Percentiles rank a stretch among this genome's conserved stretches.
Evolutionary conservation across 1,284 basidiomycete genomes (phyloP).

Genomic region (Mycocalia duriaeana): DNA sequence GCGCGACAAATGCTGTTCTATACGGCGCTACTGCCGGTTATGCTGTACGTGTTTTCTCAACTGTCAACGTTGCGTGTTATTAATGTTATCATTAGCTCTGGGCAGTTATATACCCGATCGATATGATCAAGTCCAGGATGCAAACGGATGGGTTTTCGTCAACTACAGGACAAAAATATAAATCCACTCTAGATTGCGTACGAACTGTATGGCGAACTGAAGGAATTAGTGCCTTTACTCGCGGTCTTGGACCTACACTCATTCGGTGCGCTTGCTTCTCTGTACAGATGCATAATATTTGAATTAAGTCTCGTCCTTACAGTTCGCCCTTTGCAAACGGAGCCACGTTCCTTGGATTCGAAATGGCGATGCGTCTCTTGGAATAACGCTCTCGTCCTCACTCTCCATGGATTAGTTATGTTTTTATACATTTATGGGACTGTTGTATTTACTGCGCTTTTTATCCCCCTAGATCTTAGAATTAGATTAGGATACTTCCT

Average conservation of each 20-base stretch:
- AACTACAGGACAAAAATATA: conserved; percentile 75
- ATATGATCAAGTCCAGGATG: conserved; percentile 93
- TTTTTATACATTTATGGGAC: too few species aligned
- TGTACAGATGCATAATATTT: conserved; percentile 5
- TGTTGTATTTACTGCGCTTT: too few species aligned
- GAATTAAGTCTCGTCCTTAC: conserved; percentile 12
- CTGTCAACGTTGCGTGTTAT: conserved; percentile 1
- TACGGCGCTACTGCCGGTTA: conserved; percentile 88
- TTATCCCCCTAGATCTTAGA: too few species aligned
- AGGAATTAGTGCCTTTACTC: conserved; percentile 82
- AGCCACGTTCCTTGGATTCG: conserved; percentile 89
- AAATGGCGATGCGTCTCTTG: conserved; percentile 73
- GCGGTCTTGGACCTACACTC: conserved; percentile 87
- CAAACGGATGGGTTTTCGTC: conserved; percentile 88
- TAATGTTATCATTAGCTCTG: conserved; percentile 49
- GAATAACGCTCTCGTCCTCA: conserved; percentile 27
- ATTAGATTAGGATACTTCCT: too few species aligned
- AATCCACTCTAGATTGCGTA: conserved; percentile 78
- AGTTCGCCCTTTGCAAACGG: conserved; percentile 90
- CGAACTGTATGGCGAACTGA: conserved; percentile 78
- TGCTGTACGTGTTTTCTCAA: conserved; percentile 48
- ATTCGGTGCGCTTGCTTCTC: conserved; percentile 59
- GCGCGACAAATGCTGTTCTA: conserved; percentile 69
- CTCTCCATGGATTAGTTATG: neutral
- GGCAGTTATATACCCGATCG: conserved; percentile 87